Conservation (phyloP, 305 asterid genomes). For the Fraxinus angustifolia region DNA sequence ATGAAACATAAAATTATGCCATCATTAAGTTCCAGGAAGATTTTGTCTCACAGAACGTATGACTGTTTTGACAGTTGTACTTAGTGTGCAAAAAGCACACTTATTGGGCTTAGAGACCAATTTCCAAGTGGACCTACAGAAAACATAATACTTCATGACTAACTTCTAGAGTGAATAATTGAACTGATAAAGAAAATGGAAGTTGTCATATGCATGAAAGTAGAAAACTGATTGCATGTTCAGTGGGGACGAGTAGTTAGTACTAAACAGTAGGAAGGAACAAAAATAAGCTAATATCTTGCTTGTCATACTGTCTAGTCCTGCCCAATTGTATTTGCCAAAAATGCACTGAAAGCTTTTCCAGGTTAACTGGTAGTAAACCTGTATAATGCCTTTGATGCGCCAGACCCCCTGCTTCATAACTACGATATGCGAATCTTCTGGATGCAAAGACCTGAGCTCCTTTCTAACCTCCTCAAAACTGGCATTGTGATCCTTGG, state of each 20-base stretch:
- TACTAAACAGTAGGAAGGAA: not conserved
- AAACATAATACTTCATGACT: not conserved
- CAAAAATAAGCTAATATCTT: not conserved
- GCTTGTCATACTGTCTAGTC: not conserved
- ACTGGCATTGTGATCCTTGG: conserved; percentile 65
- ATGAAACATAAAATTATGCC: not conserved
- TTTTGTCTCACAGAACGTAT: not conserved
- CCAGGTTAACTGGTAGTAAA: conserved; percentile 10
- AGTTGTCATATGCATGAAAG: not conserved
- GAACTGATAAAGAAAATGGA: not conserved
- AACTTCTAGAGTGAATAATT: not conserved
- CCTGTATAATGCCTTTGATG: conserved; percentile 82
- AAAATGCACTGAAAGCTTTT: not conserved
- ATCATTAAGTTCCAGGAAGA: not conserved
- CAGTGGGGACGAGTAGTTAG: not conserved
- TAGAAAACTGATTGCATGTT: not conserved
- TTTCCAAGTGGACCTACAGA: not conserved
- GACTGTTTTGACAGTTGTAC: not conserved
- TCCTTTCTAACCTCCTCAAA: conserved; percentile 65
- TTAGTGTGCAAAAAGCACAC: not conserved
- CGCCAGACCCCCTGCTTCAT: conserved; percentile 65
- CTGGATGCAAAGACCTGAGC: conserved; percentile 50
- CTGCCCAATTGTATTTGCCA: not conserved
- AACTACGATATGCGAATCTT: conserved; percentile 53
- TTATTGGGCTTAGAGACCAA: not conserved